phyloP scores from a whole-genome alignment of 805 yeast species.

The Hermanozyma aechmeae region DNA sequence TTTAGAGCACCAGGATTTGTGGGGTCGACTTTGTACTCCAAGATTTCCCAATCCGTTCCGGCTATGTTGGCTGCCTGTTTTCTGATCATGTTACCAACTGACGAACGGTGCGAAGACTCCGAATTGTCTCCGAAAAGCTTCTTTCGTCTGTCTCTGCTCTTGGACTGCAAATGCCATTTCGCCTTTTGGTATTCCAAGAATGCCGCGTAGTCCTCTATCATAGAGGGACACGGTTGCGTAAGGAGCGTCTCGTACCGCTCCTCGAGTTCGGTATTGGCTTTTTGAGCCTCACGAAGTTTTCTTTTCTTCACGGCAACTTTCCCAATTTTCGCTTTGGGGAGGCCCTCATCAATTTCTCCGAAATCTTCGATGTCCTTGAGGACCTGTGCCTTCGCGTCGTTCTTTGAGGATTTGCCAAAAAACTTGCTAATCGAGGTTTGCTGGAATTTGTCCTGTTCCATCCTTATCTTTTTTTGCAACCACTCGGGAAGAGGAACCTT shows the following conservation, averaged over 20 bases:
- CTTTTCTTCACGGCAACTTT: constrained; percentile 43
- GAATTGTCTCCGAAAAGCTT: constrained; percentile 68
- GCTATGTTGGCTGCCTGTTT: constrained; percentile 74
- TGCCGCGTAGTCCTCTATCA: constrained; percentile 55
- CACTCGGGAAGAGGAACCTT: constrained; percentile 92
- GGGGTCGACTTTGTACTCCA: constrained; percentile 55
- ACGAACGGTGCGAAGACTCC: constrained; percentile 43
- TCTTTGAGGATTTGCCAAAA: constrained; percentile 37
- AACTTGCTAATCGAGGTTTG: constrained; percentile 59
- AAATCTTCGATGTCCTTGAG: constrained; percentile 72
- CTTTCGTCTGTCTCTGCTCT: constrained; percentile 60
- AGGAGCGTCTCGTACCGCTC: constrained; percentile 40
- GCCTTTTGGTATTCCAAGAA: constrained; percentile 70
- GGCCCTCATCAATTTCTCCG: constrained; percentile 26
- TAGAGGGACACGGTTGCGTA: constrained; percentile 53
- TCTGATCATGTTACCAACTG: constrained; percentile 61
- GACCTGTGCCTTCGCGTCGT: constrained; percentile 21
- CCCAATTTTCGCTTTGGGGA: constrained; percentile 21
- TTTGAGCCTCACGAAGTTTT: constrained; percentile 16
- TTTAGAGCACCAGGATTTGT: constrained; percentile 64
- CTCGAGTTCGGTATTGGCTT: constrained; percentile 29
- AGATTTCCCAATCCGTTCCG: constrained; percentile 75
- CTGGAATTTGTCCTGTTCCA: constrained; percentile 55
- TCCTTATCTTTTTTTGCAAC: constrained; percentile 59
- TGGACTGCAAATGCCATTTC: constrained; percentile 80